phyloP scores from a whole-genome alignment of 2,329 filamentous ascomycete species.

The Neonectria ditissima region DNA sequence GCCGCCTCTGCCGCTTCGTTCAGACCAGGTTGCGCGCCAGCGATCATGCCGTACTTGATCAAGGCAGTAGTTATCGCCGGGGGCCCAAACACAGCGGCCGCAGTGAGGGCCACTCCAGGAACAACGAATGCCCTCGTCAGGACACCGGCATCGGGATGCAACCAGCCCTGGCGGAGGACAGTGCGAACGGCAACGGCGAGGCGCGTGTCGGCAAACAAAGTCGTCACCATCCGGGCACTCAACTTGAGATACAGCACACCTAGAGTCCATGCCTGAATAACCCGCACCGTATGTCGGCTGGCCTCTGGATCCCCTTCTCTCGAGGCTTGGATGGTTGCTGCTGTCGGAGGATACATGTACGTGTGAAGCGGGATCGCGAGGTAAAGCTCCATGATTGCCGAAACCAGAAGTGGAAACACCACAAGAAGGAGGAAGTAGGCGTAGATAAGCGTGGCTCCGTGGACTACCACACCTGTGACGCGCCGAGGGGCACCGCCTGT shows the following conservation, averaged over 20 bases:
- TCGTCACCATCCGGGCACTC: slow-evolving; percentile 74
- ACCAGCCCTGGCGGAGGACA: slow-evolving; percentile 79
- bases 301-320: slow-evolving; percentile 41
- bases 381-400: slow-evolving; percentile 87
- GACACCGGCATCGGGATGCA: slow-evolving; percentile 81
- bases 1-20: slow-evolving; percentile 45
- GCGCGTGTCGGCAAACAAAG: slow-evolving; percentile 76
- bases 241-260: slow-evolving; percentile 92
- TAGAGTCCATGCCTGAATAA: slow-evolving; percentile 94
- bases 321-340: slow-evolving; percentile 44
- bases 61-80: slow-evolving; percentile 63
- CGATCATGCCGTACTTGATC: slow-evolving; percentile 42
- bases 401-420: slow-evolving; percentile 84
- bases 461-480: slow-evolving; percentile 46
- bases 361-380: slow-evolving; percentile 88
- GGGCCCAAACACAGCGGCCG: slow-evolving; percentile 73
- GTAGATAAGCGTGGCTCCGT: slow-evolving; percentile 70
- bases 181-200: slow-evolving; percentile 80
- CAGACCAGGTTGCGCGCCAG: slow-evolving; percentile 32
- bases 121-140: slow-evolving; percentile 90
- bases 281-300: slow-evolving; percentile 77
- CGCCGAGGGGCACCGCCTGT: slow-evolving; percentile 39
- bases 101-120: slow-evolving; percentile 74
- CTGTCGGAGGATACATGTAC: slow-evolving; percentile 66
- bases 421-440: slow-evolving; percentile 79